Percentiles rank a stretch among this genome's conserved stretches.
Conservation (phyloP, 306 rosid species). For the Lagenaria siceraria region DNA sequence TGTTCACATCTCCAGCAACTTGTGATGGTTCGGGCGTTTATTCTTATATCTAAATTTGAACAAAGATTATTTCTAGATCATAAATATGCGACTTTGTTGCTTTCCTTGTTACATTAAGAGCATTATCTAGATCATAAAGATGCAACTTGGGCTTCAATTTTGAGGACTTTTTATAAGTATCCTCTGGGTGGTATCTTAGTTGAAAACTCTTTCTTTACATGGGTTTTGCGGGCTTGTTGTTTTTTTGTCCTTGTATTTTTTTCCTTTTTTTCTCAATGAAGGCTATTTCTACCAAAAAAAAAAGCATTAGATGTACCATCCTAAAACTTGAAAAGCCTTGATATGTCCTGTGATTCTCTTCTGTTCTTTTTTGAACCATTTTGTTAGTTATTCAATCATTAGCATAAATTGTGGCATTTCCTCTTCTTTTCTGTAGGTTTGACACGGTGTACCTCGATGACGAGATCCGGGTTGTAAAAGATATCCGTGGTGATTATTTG, state of each 20-base stretch:
- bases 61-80: background rate
- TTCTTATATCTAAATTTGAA: background rate
- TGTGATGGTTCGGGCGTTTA: background rate
- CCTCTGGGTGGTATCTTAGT: too few relatives aligned
- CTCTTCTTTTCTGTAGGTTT: slow-evolving; percentile 36
- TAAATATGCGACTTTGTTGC: background rate
- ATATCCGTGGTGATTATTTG: slow-evolving; percentile 76
- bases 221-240: too few relatives aligned
- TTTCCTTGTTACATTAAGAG: background rate
- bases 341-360: background rate
- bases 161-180: too few relatives aligned
- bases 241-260: too few relatives aligned
- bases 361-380: background rate
- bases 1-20: background rate
- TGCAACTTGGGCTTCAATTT: too few relatives aligned
- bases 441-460: slow-evolving; percentile 63
- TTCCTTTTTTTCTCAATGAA: too few relatives aligned
- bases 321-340: background rate
- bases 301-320: background rate
- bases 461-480: slow-evolving; percentile 67
- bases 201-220: too few relatives aligned
- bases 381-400: background rate
- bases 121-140: too few relatives aligned
- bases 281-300: too few relatives aligned
- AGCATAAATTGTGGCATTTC: background rate